Evolutionary conservation across 495 filamentous ascomycete genomes (phyloP).

Genomic region (Aspergillus homomorphus): DNA sequence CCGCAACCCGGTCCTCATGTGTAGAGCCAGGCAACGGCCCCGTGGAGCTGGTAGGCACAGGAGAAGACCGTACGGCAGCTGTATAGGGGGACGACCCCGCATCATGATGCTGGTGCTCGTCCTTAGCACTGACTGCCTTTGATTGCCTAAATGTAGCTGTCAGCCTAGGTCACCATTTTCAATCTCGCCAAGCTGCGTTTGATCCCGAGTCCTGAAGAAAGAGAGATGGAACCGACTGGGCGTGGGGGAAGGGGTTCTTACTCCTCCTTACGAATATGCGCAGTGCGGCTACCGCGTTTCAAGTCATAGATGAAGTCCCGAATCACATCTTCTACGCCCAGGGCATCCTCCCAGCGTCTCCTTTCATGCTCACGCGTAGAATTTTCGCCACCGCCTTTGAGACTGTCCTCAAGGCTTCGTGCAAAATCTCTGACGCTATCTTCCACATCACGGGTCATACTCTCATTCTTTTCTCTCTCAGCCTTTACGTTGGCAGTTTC

Average conservation of each 20-base stretch:
- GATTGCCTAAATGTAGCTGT: constrained; percentile 17
- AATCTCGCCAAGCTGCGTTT: neutral
- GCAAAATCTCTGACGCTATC: constrained; percentile 92
- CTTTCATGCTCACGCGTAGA: constrained; percentile 78
- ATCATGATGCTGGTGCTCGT: constrained; percentile 27
- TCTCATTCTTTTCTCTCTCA: constrained; percentile 89
- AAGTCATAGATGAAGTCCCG: constrained; percentile 97
- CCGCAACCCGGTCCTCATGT: constrained; percentile 88
- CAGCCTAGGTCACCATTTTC: neutral
- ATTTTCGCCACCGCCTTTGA: constrained; percentile 76
- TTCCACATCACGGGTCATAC: constrained; percentile 95
- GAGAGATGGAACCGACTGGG: neutral
- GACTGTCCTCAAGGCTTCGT: constrained; percentile 74
- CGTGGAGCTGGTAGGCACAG: constrained; percentile 42
- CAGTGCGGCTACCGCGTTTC: constrained; percentile 74
- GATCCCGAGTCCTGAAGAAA: neutral
- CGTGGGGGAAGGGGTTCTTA: constrained; percentile 28
- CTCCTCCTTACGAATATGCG: constrained; percentile 74
- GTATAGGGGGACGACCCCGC: constrained; percentile 24
- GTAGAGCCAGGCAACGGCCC: constrained; percentile 65
- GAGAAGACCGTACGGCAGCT: constrained; percentile 35
- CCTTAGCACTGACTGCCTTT: constrained; percentile 24
- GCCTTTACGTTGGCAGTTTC: constrained; percentile 76
- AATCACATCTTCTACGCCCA: constrained; percentile 94
- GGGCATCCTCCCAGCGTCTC: constrained; percentile 91